Base-by-base conservation (phyloP, 208 protist species). In the Eutreptiella sp. region DNA sequence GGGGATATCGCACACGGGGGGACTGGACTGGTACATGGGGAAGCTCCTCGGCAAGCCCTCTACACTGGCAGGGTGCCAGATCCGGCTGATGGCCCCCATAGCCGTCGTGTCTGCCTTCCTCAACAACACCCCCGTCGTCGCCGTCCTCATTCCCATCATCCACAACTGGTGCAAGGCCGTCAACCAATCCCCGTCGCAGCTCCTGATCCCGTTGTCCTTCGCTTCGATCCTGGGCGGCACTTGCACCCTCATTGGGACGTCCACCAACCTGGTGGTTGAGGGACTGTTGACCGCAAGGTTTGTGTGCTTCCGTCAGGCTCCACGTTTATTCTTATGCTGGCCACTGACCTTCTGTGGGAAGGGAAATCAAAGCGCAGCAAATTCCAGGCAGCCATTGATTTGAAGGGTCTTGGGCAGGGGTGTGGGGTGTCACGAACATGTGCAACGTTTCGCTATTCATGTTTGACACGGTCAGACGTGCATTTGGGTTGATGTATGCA, bases 101-200 rank as follows among this genome's bases (percentile, higher is more conserved):
- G 45, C 45, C 14, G 16, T 35, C 0, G 14, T 53, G 26, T 63
- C 61, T 1, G 38, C 43, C 4, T 65, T 73, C 45, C 38, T 73
- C 28, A 73, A 73, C 46, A 73, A 73, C 52, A 73, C 68, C 16
- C 68, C 68, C 14, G 48, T 73, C 19, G 68, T 73, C 5, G 41
- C 36, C 4, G 45, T 70, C 24, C 23, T 69, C 2, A 58, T 73
- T 1, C 29, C 62, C 3, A 23, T 58, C 4, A 26, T 70, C 27
- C 4, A 31, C 34, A 55, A 41, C 28, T 63, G 57, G 57, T 43
- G 46, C 2, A 48, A 24, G 23, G 4, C 7, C 23, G 2, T 61
- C 11, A 63, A 63, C 7, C 4, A 57, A 7, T 43, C 21, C 2
- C 0, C 4, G 1, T 60, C 46, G 41, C 46, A 42, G 45, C 41